Base-by-base conservation (phyloP, 2,329 filamentous ascomycete genomes). In the Scytalidium sp. region DNA sequence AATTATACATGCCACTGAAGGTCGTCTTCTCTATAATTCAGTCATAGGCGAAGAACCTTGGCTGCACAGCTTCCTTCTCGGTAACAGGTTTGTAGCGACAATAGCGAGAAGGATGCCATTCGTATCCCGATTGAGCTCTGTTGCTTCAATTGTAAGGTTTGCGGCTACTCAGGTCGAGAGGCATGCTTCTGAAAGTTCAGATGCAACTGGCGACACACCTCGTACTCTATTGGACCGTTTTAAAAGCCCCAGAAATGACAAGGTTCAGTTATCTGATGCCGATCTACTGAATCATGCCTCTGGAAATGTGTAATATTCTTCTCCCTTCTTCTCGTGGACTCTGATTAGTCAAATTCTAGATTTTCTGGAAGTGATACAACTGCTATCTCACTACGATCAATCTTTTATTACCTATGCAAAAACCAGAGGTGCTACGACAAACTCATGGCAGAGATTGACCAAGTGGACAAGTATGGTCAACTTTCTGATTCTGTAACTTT, bases 1-100 rank as follows among this genome's bases (percentile, higher is more conserved):
- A 7, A 59, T 63, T 15, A 60, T 65, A 25, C 49, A 42, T n/a
- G 54, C 47, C 3, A 58, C 64, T 43, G 53, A 58, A 32, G 25
- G 29, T 3, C 41, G 47, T 19, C 45, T 61, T 13, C 21, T 47
- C 6, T 60, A 62, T 29, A 60, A 48, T 3, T 53, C 53, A 3
- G 50, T 61, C 2, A 49, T 62, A 19, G 60, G 65, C 52, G 51
- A 56, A 44, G 23, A 52, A 32, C 43, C 56, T 50, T 49, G 41
- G 53, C 58, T 66, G 53, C 50, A 55, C 56, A 41, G 52, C 36
- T 22, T 52, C 41, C 53, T 51, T 21, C 39, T 49, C 17, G 56
- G 53, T 55, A 58, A 36, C 59, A 54, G 51, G 51, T 55, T 20
- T 54, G 50, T 19, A 51, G 47, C 41, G 58, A 54, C 43, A 2